A percentile compares a stretch with the other conserved stretches of the same genome.
These are phyloP conservation scores for Claviceps spartinae DNA, from an alignment of 2,329 filamentous ascomycete species.

Conservation along the genomic window DNA sequence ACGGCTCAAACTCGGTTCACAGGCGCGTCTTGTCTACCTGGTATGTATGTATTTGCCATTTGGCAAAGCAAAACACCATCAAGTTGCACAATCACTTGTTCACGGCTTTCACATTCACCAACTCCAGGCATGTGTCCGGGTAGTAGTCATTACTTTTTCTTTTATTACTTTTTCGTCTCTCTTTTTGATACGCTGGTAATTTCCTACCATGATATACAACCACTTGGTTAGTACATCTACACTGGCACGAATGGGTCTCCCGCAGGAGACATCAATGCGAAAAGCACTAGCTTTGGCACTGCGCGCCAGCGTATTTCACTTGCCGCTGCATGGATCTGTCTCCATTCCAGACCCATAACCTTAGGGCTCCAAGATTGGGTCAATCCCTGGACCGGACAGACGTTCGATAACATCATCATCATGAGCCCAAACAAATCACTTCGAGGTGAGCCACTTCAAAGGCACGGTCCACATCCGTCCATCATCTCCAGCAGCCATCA, in stretches of 20 bases:
- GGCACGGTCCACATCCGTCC: conserved; percentile 6
- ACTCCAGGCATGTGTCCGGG: neutral
- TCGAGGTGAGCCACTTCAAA: conserved; percentile 9
- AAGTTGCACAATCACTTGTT: neutral
- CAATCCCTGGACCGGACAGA: neutral
- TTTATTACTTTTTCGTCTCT: conserved; percentile 3
- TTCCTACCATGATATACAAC: conserved; percentile 10
- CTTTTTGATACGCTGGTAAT: conserved; percentile 9
- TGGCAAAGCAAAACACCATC: neutral
- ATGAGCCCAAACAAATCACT: conserved; percentile 7
- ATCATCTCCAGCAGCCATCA: conserved; percentile 10
- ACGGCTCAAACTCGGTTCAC: neutral
- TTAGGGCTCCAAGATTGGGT: conserved; percentile 4
- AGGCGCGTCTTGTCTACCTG: neutral
- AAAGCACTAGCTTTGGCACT: conserved; percentile 13
- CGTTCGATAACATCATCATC: conserved; percentile 1
- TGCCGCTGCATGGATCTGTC: conserved; percentile 3
- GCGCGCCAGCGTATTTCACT: neutral
- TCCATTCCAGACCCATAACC: conserved; percentile 5
- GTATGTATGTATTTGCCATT: neutral
- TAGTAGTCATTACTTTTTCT: neutral
- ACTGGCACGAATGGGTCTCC: conserved; percentile 7
- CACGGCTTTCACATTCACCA: neutral
- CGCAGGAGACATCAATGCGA: conserved; percentile 9
- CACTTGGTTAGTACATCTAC: conserved; percentile 15